Conservation (phyloP, 495 filamentous ascomycete species). For the Thermothielavioides terrestris region DNA sequence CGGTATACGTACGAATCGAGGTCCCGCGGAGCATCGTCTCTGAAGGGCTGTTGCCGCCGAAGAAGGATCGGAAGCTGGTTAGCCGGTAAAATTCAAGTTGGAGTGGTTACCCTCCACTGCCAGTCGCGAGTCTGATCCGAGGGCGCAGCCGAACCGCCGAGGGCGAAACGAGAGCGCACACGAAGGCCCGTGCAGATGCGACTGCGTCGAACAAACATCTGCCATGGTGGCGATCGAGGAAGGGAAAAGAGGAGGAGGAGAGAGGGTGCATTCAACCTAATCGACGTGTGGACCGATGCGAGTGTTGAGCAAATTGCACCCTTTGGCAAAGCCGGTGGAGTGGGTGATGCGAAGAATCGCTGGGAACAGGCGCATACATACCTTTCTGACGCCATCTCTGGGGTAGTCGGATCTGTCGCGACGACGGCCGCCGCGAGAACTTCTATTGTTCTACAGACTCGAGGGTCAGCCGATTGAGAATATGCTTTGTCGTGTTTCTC, state of each 20-base stretch:
- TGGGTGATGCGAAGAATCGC: neutral
- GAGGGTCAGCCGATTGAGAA: neutral
- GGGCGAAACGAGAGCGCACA: slow-evolving; percentile 5
- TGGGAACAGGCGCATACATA: slow-evolving; percentile 23
- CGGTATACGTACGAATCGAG: slow-evolving; percentile 42
- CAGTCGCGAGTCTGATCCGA: slow-evolving; percentile 13
- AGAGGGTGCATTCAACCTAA: slow-evolving; percentile 31
- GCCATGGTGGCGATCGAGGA: neutral
- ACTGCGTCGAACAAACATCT: slow-evolving; percentile 21
- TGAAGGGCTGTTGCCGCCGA: slow-evolving; percentile 36
- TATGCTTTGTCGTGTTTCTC: neutral
- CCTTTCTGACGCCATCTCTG: slow-evolving; percentile 79
- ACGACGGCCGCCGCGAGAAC: slow-evolving; percentile 25
- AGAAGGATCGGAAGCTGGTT: slow-evolving; percentile 22
- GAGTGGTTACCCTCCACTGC: slow-evolving; percentile 15
- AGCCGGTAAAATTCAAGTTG: slow-evolving; percentile 22
- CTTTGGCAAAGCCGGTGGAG: neutral
- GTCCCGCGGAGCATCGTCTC: slow-evolving; percentile 41
- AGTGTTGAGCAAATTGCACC: slow-evolving; percentile 4
- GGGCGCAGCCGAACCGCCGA: slow-evolving; percentile 8
- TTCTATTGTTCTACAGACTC: slow-evolving; percentile 16
- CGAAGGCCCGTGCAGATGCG: slow-evolving; percentile 11
- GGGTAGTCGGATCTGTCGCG: slow-evolving; percentile 52
- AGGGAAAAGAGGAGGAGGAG: slow-evolving; percentile 16
- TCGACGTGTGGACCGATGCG: neutral